Evolutionary conservation across 306 rosid species (phyloP), one percentile per base, ranked within the genome.

Genomic region (Sesbania bispinosa): DNA sequence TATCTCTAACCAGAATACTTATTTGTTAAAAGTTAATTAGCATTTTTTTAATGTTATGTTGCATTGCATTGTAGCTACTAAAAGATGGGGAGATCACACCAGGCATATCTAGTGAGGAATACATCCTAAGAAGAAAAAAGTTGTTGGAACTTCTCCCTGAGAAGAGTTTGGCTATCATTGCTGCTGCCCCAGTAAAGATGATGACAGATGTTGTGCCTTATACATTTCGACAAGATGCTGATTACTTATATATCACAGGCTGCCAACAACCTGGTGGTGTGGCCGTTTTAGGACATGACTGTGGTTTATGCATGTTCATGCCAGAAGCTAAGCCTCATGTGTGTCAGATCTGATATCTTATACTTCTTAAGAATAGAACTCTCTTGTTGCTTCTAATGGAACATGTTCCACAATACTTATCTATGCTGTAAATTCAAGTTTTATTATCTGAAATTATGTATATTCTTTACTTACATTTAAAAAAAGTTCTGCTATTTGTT

Each of bases 201-300:
- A 94, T 94, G 98, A 93, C 90, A 1, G 96, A 88, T 81, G 96
- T 90, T 4, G 98, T 93, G 76, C 98, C 98, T 58, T 93, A 90
- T 67, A 83, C 90, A 39, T 93, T 85, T 86, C 90, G 96, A 19
- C 98, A 90, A 84, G 97, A 93, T 43, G 85, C 96, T 47, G 87
- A 94, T 89, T 94, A 85, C 80, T 85, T 61, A 4, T 90, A 90
- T 79, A 67, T 94, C 50, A 94, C 98, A 47, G 98, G 98, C 78
- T 94, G 97, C 83, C 95, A 86, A 77, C 98, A 94, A 71, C 95
- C 97, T 1, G 98, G 98, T 29, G 96, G 98, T 0, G 73, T 94
- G 66, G 98, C 95, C 4, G 84, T 94, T 82, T 71, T 94, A 66
- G 90, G 98, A 60, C 92, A 83, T 61, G 92, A 90, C 20, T 83